Conservation (phyloP, 129 eudicot genomes). For the Flaveria brownii region DNA sequence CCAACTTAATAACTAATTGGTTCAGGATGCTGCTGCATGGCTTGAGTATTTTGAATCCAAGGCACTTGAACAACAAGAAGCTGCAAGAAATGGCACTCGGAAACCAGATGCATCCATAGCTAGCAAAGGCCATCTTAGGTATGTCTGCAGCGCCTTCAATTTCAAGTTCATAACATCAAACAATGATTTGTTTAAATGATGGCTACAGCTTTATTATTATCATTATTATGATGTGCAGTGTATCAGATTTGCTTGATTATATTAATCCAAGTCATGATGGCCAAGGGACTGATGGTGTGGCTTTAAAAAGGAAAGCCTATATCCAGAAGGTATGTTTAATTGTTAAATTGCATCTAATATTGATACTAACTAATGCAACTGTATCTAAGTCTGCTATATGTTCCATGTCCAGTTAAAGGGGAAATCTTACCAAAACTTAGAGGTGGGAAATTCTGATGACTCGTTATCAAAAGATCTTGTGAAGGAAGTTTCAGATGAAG, state of each 20-base stretch:
- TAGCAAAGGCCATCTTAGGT: constrained; percentile 99
- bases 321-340: constrained; percentile 55
- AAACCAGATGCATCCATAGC: constrained; percentile 99
- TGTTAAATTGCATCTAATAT: background rate
- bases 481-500: constrained; percentile 49
- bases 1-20: constrained; percentile 17
- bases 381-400: constrained; percentile 9
- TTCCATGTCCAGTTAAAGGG: constrained; percentile 61
- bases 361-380: background rate
- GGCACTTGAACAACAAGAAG: constrained; percentile 99
- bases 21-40: constrained; percentile 99
- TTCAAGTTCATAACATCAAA: constrained; percentile 7
- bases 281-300: constrained; percentile 64
- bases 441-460: constrained; percentile 52
- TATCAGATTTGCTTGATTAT: constrained; percentile 96
- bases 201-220: constrained; percentile 6
- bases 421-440: constrained; percentile 58
- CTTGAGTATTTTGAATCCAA: constrained; percentile 98
- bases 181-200: constrained; percentile 7
- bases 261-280: constrained; percentile 81
- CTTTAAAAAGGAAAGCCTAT: constrained; percentile 65
- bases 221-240: constrained; percentile 47
- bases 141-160: constrained; percentile 24
- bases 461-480: constrained; percentile 45
- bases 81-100: constrained; percentile 92